Evolutionary conservation across 306 rosid species (phyloP).

Genomic region (Pterocarpus santalinus): DNA sequence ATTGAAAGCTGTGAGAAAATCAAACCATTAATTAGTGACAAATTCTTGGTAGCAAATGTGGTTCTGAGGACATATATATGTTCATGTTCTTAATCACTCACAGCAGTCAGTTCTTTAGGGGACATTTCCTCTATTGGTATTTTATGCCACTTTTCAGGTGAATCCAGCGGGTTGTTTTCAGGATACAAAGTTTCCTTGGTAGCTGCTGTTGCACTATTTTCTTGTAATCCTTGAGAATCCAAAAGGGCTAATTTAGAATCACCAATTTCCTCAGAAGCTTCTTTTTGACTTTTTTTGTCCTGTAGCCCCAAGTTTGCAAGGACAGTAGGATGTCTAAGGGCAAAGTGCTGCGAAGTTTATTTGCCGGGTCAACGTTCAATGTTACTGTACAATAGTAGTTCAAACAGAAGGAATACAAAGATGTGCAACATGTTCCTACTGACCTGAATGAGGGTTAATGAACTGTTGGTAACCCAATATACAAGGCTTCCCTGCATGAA

Average conservation of each 20-base stretch:
- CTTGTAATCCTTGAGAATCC: constrained; percentile 55
- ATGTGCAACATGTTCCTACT: constrained; percentile 34
- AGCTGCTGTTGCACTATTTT: constrained; percentile 48
- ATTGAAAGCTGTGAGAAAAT: constrained; percentile 75
- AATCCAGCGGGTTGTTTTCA: constrained; percentile 50
- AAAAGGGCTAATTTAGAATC: constrained; percentile 47
- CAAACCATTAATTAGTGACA: constrained; percentile 27
- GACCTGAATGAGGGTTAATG: constrained; percentile 75
- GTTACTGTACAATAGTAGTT: constrained; percentile 24
- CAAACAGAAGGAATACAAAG: constrained; percentile 20
- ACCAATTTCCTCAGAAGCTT: constrained; percentile 45
- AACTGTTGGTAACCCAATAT: constrained; percentile 89
- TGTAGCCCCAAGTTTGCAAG: constrained; percentile 75
- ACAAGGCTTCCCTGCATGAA: constrained; percentile 89
- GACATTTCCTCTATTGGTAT: constrained; percentile 66
- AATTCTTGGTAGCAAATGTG: constrained; percentile 29
- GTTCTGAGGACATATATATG: constrained; percentile 21
- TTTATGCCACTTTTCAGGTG: constrained; percentile 62
- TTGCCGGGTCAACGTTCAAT: constrained; percentile 28
- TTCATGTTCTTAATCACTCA: constrained; percentile 60
- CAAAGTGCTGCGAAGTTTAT: constrained; percentile 72
- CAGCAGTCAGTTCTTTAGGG: constrained; percentile 70
- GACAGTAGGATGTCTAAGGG: constrained; percentile 72
- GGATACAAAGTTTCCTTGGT: constrained; percentile 51
- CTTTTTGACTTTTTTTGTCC: constrained; percentile 48